Evolutionary conservation across 2,329 filamentous ascomycete genomes (phyloP).

Genomic region (Claviceps humidiphila): DNA sequence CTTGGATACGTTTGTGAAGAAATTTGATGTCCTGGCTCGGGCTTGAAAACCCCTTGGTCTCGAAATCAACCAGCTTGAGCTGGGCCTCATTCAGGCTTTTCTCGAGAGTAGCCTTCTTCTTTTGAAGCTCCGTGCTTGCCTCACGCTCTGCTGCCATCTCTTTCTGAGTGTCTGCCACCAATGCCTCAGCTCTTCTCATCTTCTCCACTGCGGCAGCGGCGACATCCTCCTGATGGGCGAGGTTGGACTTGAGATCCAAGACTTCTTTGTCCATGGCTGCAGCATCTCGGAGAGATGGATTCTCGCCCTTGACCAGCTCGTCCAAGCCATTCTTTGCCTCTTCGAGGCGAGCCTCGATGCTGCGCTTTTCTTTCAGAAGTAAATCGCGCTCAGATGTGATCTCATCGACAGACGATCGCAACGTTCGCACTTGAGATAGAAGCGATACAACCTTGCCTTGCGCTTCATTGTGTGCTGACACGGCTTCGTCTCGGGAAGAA

Average conservation of each 20-base stretch:
- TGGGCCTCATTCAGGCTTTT: conserved; percentile 86
- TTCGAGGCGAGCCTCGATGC: conserved; percentile 68
- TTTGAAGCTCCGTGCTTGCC: conserved; percentile 65
- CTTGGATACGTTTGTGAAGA: conserved; percentile 84
- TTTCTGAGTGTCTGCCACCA: conserved; percentile 81
- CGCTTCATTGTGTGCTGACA: conserved; percentile 84
- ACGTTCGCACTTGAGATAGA: conserved; percentile 73
- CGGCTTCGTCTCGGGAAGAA: conserved; percentile 85
- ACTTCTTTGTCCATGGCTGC: conserved; percentile 81
- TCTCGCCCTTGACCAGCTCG: conserved; percentile 73
- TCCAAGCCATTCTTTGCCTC: conserved; percentile 84
- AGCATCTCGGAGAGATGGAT: conserved; percentile 76
- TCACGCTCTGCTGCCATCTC: conserved; percentile 83
- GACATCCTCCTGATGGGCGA: conserved; percentile 90
- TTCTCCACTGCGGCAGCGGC: conserved; percentile 86
- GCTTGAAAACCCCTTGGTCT: conserved; percentile 93
- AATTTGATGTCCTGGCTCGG: conserved; percentile 93
- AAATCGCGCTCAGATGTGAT: conserved; percentile 73
- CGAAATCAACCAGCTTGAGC: conserved; percentile 77
- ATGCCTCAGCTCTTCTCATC: conserved; percentile 85
- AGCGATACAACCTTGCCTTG: conserved; percentile 86
- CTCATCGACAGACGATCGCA: conserved; percentile 78
- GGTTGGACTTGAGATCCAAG: conserved; percentile 72
- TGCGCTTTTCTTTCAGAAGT: conserved; percentile 78
- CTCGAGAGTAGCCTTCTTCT: conserved; percentile 80